Evolutionary conservation across 2,329 filamentous ascomycete species (phyloP).

Genomic region (Botrytis byssoidea): DNA sequence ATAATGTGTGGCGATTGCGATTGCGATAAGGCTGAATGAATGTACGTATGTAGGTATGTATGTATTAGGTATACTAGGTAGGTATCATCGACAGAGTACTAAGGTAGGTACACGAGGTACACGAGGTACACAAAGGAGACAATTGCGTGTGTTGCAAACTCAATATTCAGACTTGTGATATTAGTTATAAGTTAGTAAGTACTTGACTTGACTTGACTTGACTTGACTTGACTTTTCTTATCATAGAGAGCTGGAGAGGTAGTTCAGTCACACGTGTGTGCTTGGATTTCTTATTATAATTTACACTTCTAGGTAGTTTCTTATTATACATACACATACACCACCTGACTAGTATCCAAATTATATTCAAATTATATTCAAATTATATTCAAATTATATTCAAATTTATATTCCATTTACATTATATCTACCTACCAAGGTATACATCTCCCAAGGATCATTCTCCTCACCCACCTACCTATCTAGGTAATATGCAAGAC

Average conservation of each 20-base stretch:
- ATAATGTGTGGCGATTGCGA: slow-evolving; percentile 1
- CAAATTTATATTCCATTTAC: neutral
- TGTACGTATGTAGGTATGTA: neutral
- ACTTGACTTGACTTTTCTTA: too few relatives aligned
- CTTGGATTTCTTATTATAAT: neutral
- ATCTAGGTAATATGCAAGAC: neutral
- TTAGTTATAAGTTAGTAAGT: too few relatives aligned
- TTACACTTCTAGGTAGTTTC: too few relatives aligned
- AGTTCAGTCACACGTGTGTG: too few relatives aligned
- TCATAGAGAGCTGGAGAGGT: too few relatives aligned
- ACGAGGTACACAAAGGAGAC: neutral
- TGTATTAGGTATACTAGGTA: neutral
- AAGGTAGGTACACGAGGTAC: neutral
- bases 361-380: too few relatives aligned
- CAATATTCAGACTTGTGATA: neutral
- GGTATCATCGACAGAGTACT: too few relatives aligned
- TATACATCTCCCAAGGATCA: neutral
- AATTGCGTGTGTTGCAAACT: neutral
- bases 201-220: too few relatives aligned
- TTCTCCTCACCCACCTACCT: neutral
- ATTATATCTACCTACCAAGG: neutral
- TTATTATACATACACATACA: neutral
- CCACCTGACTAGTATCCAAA: neutral
- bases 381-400: too few relatives aligned
- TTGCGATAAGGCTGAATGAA: slow-evolving; percentile 12